Evolutionary conservation across 2,329 filamentous ascomycete genomes (phyloP).

Genomic region (Scedosporium apiospermum): DNA sequence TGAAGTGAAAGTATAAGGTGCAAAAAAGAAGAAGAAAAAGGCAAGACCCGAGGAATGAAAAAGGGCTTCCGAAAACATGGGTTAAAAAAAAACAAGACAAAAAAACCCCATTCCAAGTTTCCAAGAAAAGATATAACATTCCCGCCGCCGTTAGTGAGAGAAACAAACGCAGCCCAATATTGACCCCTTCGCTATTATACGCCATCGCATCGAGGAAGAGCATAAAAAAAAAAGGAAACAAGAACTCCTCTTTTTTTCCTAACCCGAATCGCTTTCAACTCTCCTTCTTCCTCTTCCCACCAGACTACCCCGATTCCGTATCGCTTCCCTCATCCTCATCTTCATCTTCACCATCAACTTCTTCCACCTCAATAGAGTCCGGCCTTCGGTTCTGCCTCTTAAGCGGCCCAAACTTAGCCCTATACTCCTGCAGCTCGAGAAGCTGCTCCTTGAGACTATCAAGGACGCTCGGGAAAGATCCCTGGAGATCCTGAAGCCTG

Average conservation of each 20-base stretch:
- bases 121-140: not conserved
- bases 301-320: slow-evolving; percentile 20
- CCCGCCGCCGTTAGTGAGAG: not conserved
- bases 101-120: not conserved
- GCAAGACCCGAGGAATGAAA: no score
- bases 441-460: slow-evolving; percentile 51
- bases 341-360: not conserved
- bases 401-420: slow-evolving; percentile 39
- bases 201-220: not conserved
- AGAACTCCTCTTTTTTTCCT: no score
- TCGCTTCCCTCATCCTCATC: slow-evolving; percentile 16
- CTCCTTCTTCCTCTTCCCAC: not conserved
- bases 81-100: not conserved
- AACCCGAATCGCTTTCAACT: no score
- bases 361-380: not conserved
- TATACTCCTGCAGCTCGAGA: slow-evolving; percentile 54
- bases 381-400: not conserved
- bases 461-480: slow-evolving; percentile 67
- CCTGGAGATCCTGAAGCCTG: slow-evolving; percentile 62
- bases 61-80: no score
- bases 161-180: slow-evolving; percentile 3
- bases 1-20: no score
- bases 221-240: not conserved
- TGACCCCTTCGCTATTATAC: not conserved
- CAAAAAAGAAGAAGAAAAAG: no score